Base-by-base conservation (phyloP, 1,284 basidiomycete genomes). In the Apiotrichum porosum region DNA sequence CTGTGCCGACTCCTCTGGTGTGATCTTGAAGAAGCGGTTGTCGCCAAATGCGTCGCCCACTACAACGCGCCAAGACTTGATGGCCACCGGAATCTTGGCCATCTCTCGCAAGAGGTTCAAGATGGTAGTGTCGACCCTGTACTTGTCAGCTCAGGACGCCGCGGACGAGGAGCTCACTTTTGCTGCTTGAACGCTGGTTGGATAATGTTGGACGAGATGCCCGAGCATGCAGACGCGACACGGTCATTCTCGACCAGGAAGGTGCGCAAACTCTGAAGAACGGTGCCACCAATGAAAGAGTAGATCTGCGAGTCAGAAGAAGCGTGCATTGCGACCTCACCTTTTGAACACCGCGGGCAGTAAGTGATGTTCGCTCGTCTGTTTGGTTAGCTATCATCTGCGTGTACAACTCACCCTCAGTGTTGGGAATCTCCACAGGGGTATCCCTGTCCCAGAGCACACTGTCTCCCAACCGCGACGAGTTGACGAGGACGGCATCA, bases 231-330 rank as follows among this genome's bases (percentile, higher is more conserved):
- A 10, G 81, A 78, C 8, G 82, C 73, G 10, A 93, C 79, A 67
- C 85, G 89, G 73, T 98, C 95, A 22, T 81, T 80, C 54, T 98
- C 94, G 58, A 86, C 75, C 37, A 93, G 76, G 66, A 95, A 84
- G 52, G 81, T 82, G 17, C 89, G 83, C 42, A 97, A 68, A 56
- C 83, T 84, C 0, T 89, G 86, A 12, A 98, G 68, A 3, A 84
- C 82, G 18, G 77, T 79, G 0, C 75, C 75, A 0, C 86, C 83
- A 18, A 98, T 75, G 64, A 86, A 97, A 8, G 76, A 67, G 48
- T 83, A 83, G 59, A 97, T 83, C 83, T n/a, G n/a, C n/a, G n/a
- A n/a, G n/a, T n/a, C n/a, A n/a, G n/a, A n/a, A n/a, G n/a, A n/a
- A n/a, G n/a, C n/a, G n/a, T n/a, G n/a, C n/a, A n/a, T n/a, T n/a